These are phyloP conservation scores for Francoa sonchifolia DNA, from an alignment of 441 rosid species.

Conservation along the genomic window DNA sequence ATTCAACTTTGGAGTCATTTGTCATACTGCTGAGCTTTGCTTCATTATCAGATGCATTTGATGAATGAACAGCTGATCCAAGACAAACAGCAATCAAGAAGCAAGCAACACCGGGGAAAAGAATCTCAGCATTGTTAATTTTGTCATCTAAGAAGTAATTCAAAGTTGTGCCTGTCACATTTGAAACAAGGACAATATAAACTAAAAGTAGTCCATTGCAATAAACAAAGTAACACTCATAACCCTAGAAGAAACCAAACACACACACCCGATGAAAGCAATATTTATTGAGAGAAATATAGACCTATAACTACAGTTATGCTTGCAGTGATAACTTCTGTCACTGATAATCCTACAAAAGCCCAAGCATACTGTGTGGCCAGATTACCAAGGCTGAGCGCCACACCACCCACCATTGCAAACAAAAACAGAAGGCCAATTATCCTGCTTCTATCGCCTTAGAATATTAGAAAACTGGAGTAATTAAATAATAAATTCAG, in stretches of 20 bases:
- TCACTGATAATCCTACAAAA: slow-evolving; percentile 67
- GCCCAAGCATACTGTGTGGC: slow-evolving; percentile 78
- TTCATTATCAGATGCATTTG: slow-evolving; percentile 58
- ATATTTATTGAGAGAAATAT: neutral
- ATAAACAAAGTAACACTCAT: too few species aligned
- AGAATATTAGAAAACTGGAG: slow-evolving; percentile 7
- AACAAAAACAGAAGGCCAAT: slow-evolving; percentile 77
- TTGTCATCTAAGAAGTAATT: slow-evolving; percentile 72
- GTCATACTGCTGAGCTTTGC: slow-evolving; percentile 36
- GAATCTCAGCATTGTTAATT: slow-evolving; percentile 64
- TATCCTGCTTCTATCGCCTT: slow-evolving; percentile 39
- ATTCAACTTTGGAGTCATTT: slow-evolving; percentile 14
- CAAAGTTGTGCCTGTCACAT: slow-evolving; percentile 53
- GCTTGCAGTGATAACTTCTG: slow-evolving; percentile 63
- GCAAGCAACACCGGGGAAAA: slow-evolving; percentile 77
- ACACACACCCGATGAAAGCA: neutral
- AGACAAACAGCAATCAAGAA: slow-evolving; percentile 67
- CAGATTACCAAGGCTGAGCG: slow-evolving; percentile 66
- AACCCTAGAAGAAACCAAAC: too few species aligned
- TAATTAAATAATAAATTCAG: neutral
- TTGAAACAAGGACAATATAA: slow-evolving; percentile 2
- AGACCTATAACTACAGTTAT: slow-evolving; percentile 63
- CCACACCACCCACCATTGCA: slow-evolving; percentile 67
- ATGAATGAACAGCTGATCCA: slow-evolving; percentile 70
- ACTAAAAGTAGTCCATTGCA: too few species aligned